These are phyloP conservation scores for Xylariaceae sp. DNA, from an alignment of 2,329 filamentous ascomycete genomes.

Conservation along the genomic window DNA sequence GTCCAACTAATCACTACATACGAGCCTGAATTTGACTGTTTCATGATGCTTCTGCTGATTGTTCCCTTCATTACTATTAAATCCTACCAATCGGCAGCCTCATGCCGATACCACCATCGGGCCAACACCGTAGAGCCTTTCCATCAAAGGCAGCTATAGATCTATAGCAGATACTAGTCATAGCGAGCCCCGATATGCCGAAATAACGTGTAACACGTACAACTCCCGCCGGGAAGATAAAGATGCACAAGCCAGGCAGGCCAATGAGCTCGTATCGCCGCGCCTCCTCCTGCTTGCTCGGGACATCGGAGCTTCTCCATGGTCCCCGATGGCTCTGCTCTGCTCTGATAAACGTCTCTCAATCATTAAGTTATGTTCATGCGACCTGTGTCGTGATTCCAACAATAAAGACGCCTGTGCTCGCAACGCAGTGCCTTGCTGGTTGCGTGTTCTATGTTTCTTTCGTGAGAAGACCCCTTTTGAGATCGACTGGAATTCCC, in stretches of 20 bases:
- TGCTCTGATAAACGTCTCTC: slow-evolving; percentile 6
- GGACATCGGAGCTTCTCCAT: neutral
- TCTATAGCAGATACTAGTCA: slow-evolving; percentile 18
- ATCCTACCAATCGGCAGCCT: slow-evolving; percentile 14
- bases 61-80: slow-evolving; percentile 19
- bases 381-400: slow-evolving; percentile 15
- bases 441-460: slow-evolving; percentile 20
- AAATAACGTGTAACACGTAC: slow-evolving; percentile 13
- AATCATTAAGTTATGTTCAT: slow-evolving; percentile 20
- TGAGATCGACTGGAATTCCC: slow-evolving; percentile 23
- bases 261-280: neutral
- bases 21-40: slow-evolving; percentile 6
- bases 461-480: slow-evolving; percentile 16
- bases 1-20: neutral
- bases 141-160: slow-evolving; percentile 11
- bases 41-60: slow-evolving; percentile 17
- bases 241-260: slow-evolving; percentile 1
- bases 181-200: slow-evolving; percentile 11
- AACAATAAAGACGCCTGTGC: slow-evolving; percentile 10
- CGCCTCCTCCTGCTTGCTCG: neutral
- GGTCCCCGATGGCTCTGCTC: neutral
- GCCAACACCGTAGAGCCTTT: slow-evolving; percentile 1
- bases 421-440: slow-evolving; percentile 14
- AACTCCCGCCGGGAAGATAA: slow-evolving; percentile 11
- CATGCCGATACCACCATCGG: slow-evolving; percentile 5